Percentiles rank a stretch among this genome's conserved stretches.
phyloP scores from a whole-genome alignment of 1,284 basidiomycete species.

The Microbotryum saponariae region DNA sequence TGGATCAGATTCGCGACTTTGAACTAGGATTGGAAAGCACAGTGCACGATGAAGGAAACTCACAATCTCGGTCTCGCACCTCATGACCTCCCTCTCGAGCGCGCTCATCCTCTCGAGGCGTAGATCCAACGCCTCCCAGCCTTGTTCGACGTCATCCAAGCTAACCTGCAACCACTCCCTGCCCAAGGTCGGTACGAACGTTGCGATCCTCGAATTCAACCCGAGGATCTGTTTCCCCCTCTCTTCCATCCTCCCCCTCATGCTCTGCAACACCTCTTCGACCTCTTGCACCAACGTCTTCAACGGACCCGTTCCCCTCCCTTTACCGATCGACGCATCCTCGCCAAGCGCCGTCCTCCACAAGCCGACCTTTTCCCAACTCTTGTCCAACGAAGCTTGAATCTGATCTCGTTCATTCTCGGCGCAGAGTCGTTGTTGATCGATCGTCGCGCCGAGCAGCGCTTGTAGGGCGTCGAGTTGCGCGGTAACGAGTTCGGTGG shows the following conservation, averaged over 20 bases:
- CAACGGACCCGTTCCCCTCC: slow-evolving; percentile 5
- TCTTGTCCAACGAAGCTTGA: slow-evolving; percentile 1
- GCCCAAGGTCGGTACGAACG: slow-evolving; percentile 49
- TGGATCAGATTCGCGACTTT: slow-evolving; percentile 1
- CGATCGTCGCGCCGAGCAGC: slow-evolving; percentile 5
- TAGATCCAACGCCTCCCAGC: slow-evolving; percentile 49
- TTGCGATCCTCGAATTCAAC: slow-evolving; percentile 12
- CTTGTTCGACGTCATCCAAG: slow-evolving; percentile 38
- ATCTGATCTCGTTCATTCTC: slow-evolving; percentile 14
- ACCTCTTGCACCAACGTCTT: slow-evolving; percentile 8
- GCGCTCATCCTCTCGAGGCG: slow-evolving; percentile 65
- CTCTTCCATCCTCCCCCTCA: slow-evolving; percentile 25
- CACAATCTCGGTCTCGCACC: slow-evolving; percentile 70
- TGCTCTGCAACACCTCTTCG: slow-evolving; percentile 11
- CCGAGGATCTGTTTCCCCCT: slow-evolving; percentile 15
- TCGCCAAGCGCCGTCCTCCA: slow-evolving; percentile 28
- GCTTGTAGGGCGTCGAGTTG: slow-evolving; percentile 4
- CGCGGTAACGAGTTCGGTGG: slow-evolving; percentile 2
- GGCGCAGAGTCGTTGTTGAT: slow-evolving; percentile 16
- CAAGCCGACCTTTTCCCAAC: slow-evolving; percentile 7
- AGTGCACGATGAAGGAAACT: slow-evolving; percentile 37
- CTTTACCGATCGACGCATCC: background rate
- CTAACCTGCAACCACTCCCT: slow-evolving; percentile 49
- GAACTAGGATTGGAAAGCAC: background rate
- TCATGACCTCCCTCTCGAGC: slow-evolving; percentile 68